phyloP scores from a whole-genome alignment of 139 green algal species.

The Pleodorina starrii region DNA sequence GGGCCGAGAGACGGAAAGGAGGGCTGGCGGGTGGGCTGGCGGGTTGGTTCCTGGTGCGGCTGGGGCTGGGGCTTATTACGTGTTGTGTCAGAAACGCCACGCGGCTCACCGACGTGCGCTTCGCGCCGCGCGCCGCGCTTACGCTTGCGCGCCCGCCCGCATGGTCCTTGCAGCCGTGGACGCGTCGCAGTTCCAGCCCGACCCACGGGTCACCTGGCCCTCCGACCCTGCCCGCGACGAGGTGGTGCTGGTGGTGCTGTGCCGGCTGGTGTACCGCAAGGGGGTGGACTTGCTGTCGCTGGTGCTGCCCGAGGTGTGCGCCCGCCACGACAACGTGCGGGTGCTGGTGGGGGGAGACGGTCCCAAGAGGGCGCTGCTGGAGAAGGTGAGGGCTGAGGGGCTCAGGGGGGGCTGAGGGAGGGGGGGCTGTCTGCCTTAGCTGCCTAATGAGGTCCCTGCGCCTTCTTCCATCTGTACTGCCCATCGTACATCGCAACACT shows the following conservation, averaged over 20 bases:
- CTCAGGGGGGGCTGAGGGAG: background rate
- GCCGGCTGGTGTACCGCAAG: conserved; percentile 95
- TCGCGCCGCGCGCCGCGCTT: too few species aligned
- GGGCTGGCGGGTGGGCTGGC: too few species aligned
- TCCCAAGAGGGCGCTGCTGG: conserved; percentile 86
- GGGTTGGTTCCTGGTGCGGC: too few species aligned
- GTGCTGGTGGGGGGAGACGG: conserved; percentile 93
- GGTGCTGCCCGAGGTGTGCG: conserved; percentile 87
- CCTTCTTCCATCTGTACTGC: too few species aligned
- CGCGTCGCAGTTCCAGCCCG: conserved; percentile 81
- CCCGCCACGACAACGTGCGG: conserved; percentile 75
- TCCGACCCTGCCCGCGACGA: background rate
- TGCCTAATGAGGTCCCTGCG: too few species aligned
- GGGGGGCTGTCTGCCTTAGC: too few species aligned
- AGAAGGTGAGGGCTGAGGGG: conserved; percentile 52
- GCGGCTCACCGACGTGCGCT: too few species aligned
- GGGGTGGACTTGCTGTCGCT: conserved; percentile 93
- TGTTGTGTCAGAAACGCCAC: too few species aligned
- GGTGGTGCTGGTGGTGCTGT: conserved; percentile 82
- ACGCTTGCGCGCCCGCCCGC: too few species aligned
- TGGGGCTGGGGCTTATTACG: too few species aligned
- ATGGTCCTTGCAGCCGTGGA: conserved; percentile 93
- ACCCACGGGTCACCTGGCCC: conserved; percentile 27
- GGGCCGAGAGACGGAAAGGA: too few species aligned
- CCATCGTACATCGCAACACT: too few species aligned